Conservation (phyloP, 2,329 filamentous ascomycete species). For the Diplocarpon rosae region DNA sequence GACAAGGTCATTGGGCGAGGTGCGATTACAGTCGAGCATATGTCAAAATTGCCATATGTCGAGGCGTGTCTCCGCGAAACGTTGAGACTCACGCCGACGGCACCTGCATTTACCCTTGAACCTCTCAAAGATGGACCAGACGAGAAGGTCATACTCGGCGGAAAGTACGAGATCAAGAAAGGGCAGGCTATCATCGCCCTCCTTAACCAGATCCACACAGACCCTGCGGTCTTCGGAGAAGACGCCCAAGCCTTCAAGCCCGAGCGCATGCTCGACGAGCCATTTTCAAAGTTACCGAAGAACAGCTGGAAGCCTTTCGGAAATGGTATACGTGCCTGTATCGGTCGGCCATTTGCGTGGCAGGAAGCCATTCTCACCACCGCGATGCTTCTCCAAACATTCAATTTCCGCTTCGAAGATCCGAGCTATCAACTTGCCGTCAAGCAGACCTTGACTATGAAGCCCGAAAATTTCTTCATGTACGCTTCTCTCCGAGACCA, state of each 20-base stretch:
- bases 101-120: slow-evolving; percentile 29
- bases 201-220: slow-evolving; percentile 44
- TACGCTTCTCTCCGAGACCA: slow-evolving; percentile 42
- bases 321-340: slow-evolving; percentile 58
- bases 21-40: slow-evolving; percentile 34
- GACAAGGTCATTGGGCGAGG: slow-evolving; percentile 39
- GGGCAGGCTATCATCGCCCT: slow-evolving; percentile 40
- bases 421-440: slow-evolving; percentile 45
- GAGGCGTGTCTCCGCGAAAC: slow-evolving; percentile 56
- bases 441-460: slow-evolving; percentile 47
- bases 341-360: slow-evolving; percentile 64
- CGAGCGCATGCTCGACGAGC: slow-evolving; percentile 60
- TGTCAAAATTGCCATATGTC: slow-evolving; percentile 50
- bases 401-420: slow-evolving; percentile 53
- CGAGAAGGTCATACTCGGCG: slow-evolving; percentile 32
- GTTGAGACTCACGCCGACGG: slow-evolving; percentile 50
- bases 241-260: slow-evolving; percentile 57
- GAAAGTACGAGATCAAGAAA: slow-evolving; percentile 30
- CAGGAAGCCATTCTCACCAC: slow-evolving; percentile 56
- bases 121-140: slow-evolving; percentile 1
- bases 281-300: slow-evolving; percentile 52
- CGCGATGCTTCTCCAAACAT: slow-evolving; percentile 58
- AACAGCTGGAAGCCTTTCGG: slow-evolving; percentile 66
- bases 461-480: slow-evolving; percentile 53
- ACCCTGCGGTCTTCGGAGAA: slow-evolving; percentile 52